A percentile compares a stretch with the other conserved stretches of the same genome.
These are phyloP conservation scores for Helichrysum umbraculigerum DNA, from an alignment of 129 eudicot genomes.

Conservation along the genomic window DNA sequence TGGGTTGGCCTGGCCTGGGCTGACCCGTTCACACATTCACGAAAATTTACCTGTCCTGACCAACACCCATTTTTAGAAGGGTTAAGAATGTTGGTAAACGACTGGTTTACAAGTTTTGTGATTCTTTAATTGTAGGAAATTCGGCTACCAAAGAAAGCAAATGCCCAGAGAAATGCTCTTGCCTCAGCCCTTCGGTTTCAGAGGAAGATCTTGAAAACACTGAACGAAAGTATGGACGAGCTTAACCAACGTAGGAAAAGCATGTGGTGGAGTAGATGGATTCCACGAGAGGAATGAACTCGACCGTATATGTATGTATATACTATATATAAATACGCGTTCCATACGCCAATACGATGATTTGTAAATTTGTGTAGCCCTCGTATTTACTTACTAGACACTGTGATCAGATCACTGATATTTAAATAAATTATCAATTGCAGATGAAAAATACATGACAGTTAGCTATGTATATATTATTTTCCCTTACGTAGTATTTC, in stretches of 20 bases:
- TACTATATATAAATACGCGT: slow-evolving; percentile 25
- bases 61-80: not conserved
- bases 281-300: slow-evolving; percentile 88
- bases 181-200: slow-evolving; percentile 86
- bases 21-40: not conserved
- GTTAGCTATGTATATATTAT: too few species aligned
- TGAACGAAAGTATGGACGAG: slow-evolving; percentile 81
- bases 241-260: slow-evolving; percentile 70
- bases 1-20: not conserved
- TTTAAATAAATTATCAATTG: not conserved
- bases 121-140: slow-evolving; percentile 55
- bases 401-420: not conserved
- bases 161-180: slow-evolving; percentile 70
- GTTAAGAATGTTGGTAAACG: not conserved
- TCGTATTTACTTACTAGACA: slow-evolving; percentile 8
- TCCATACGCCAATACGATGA: slow-evolving; percentile 19
- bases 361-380: slow-evolving; percentile 39
- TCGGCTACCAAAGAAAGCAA: slow-evolving; percentile 65
- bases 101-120: not conserved
- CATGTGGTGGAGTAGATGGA: slow-evolving; percentile 99
- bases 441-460: too few species aligned
- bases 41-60: not conserved
- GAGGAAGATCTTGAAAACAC: slow-evolving; percentile 64
- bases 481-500: too few species aligned
- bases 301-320: slow-evolving; percentile 21